These are phyloP conservation scores for Balansia obtecta DNA, from an alignment of 2,329 filamentous ascomycete species.

Conservation along the genomic window DNA sequence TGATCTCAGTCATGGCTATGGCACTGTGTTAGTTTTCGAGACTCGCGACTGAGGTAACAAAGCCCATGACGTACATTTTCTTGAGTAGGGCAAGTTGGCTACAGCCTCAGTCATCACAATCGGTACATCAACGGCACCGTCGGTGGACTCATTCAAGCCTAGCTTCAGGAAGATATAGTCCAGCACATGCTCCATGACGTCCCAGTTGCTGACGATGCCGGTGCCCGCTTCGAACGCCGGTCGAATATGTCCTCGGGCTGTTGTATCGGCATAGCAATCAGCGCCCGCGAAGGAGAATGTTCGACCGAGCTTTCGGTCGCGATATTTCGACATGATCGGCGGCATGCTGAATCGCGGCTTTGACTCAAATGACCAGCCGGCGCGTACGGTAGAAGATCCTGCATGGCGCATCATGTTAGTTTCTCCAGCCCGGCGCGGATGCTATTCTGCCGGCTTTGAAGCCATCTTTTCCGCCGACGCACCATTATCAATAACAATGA, in stretches of 20 bases:
- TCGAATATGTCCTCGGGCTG: conserved; percentile 78
- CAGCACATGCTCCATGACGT: conserved; percentile 87
- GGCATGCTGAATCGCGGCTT: conserved; percentile 69
- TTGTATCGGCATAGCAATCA: conserved; percentile 91
- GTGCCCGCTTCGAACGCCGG: conserved; percentile 84
- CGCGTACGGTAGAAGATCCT: conserved; percentile 83
- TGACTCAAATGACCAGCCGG: conserved; percentile 89
- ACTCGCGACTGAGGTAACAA: background rate
- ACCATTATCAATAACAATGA: conserved; percentile 99
- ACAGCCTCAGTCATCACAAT: conserved; percentile 94
- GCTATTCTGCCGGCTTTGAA: background rate
- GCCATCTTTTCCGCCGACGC: conserved; percentile 12
- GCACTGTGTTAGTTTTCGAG: conserved; percentile 10
- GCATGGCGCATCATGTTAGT: background rate
- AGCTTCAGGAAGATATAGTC: conserved; percentile 94
- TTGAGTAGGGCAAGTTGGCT: conserved; percentile 77
- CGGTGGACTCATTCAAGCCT: conserved; percentile 58
- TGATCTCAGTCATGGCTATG: conserved; percentile 86
- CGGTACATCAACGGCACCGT: conserved; percentile 68
- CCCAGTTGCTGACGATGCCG: conserved; percentile 93
- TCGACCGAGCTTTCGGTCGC: conserved; percentile 84
- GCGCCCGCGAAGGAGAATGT: conserved; percentile 86
- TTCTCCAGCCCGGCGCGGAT: background rate
- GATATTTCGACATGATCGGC: conserved; percentile 88
- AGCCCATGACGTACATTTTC: conserved; percentile 54